Percentiles rank a stretch among this genome's conserved stretches.
Conservation (phyloP, 2,329 filamentous ascomycete species). For the Ilyonectria robusta region DNA sequence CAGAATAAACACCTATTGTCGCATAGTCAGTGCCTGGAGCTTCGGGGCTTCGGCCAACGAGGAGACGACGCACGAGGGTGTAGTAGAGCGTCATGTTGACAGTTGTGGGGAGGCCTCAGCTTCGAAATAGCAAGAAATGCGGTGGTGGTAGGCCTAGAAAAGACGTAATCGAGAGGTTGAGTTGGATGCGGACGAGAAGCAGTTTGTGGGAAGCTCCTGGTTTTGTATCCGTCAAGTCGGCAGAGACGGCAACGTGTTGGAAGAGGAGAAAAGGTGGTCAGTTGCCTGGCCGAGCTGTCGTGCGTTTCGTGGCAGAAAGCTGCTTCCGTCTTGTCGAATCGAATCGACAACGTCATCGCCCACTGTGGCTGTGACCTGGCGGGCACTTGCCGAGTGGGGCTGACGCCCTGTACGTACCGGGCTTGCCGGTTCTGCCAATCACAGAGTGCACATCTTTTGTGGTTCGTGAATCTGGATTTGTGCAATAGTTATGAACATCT, state of each 20-base stretch:
- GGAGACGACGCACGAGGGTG: slow-evolving; percentile 60
- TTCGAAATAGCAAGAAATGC: slow-evolving; percentile 7
- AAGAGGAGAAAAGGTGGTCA: slow-evolving; percentile 49
- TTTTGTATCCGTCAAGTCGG: slow-evolving; percentile 21
- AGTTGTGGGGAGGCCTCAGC: slow-evolving; percentile 42
- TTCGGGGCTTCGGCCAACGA: neutral
- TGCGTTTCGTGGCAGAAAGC: slow-evolving; percentile 30
- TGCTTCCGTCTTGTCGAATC: slow-evolving; percentile 40
- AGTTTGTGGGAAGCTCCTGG: slow-evolving; percentile 14
- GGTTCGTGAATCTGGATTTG: slow-evolving; percentile 21
- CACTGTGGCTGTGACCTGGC: slow-evolving; percentile 46
- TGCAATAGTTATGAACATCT: too few relatives aligned
- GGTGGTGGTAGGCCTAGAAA: neutral
- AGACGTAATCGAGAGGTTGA: slow-evolving; percentile 13
- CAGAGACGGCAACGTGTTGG: slow-evolving; percentile 9
- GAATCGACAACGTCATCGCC: slow-evolving; percentile 55
- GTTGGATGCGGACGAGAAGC: slow-evolving; percentile 2
- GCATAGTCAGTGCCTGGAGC: slow-evolving; percentile 37
- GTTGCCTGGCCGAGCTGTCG: slow-evolving; percentile 48
- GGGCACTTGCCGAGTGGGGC: slow-evolving; percentile 19
- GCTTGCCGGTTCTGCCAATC: neutral
- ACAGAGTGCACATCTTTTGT: slow-evolving; percentile 2
- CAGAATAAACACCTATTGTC: slow-evolving; percentile 81
- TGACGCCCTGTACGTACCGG: neutral
- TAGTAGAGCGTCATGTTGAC: slow-evolving; percentile 72